phyloP scores from a whole-genome alignment of 495 filamentous ascomycete genomes.

The Tuber brumale region DNA sequence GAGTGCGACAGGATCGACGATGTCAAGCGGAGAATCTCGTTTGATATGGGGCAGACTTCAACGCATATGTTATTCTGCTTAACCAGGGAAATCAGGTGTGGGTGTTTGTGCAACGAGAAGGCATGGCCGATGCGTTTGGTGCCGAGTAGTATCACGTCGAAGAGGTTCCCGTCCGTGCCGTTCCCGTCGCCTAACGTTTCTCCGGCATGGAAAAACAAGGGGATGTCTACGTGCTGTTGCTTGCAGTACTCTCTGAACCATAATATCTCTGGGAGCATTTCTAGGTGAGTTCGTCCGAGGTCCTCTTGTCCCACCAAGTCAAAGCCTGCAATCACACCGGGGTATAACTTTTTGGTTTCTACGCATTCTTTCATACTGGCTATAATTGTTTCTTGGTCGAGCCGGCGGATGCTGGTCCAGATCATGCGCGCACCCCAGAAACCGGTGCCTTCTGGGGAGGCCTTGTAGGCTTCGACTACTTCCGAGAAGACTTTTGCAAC shows the following conservation, averaged over 20 bases:
- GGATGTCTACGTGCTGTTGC: slow-evolving; percentile 73
- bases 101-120: slow-evolving; percentile 84
- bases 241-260: slow-evolving; percentile 85
- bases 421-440: slow-evolving; percentile 89
- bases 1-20: slow-evolving; percentile 70
- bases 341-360: slow-evolving; percentile 66
- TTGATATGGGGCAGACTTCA: slow-evolving; percentile 80
- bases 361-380: slow-evolving; percentile 82
- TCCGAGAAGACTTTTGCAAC: slow-evolving; percentile 67
- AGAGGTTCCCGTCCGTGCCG: slow-evolving; percentile 73
- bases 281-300: slow-evolving; percentile 62
- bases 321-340: slow-evolving; percentile 74
- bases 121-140: slow-evolving; percentile 84
- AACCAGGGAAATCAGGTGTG: slow-evolving; percentile 75
- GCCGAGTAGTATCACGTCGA: slow-evolving; percentile 81
- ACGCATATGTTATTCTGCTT: slow-evolving; percentile 81
- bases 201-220: slow-evolving; percentile 92
- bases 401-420: slow-evolving; percentile 66
- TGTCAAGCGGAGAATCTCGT: slow-evolving; percentile 73
- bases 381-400: slow-evolving; percentile 59
- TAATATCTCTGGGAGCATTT: slow-evolving; percentile 75
- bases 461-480: slow-evolving; percentile 70
- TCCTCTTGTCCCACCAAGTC: slow-evolving; percentile 87
- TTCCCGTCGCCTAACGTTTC: slow-evolving; percentile 74
- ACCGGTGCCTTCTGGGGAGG: slow-evolving; percentile 54